Base-by-base conservation (phyloP, 441 rosid species). In the Arabidopsis lyrata region DNA sequence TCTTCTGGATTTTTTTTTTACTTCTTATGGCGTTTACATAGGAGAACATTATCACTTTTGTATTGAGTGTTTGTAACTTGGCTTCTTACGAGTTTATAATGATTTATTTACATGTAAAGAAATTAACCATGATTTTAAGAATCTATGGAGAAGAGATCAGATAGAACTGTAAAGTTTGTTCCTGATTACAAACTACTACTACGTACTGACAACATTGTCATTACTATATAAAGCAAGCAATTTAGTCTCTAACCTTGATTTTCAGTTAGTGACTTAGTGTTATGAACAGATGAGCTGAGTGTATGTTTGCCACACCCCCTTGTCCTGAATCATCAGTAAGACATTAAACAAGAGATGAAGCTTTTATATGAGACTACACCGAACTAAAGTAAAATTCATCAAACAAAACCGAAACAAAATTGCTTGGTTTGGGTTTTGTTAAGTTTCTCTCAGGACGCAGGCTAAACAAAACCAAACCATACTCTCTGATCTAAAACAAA, bases 281-380 rank as follows among this genome's bases (percentile, higher is more conserved):
- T 58, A 65, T 70, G n/a, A 24, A 77, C 72, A 41, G 32, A 27
- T 63, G 4, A 57, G 44, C 18, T 49, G 49, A 63, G 63, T 49
- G 52, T 20, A 24, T 50, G 9, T 57, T 65, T 53, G 34, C 45
- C 76, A 45, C 27, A 36, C 54, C 48, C 35, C 64, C 61, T 15
- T 63, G 22, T 27, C 80, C 80, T 76, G 75, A 18, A 13, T 70
- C 39, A 64, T 55, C 71, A 63, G 41, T 56, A 56, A 60, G 61
- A 56, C 13, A 63, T 61, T 66, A 56, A 62, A 63, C 58, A 75
- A 34, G 14, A 67, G 27, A 32, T 54, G 10, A 47, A 20, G 45
- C 45, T 35, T 67, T 32, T 45, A 15, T 32, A 8, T 10, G 54
- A 13, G 53, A 18, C 34, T 44, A 29, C 15, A 56, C 8, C 5